Base-by-base conservation (phyloP, 1,284 basidiomycete genomes). In the Sporisorium iseilematis-ciliati region DNA sequence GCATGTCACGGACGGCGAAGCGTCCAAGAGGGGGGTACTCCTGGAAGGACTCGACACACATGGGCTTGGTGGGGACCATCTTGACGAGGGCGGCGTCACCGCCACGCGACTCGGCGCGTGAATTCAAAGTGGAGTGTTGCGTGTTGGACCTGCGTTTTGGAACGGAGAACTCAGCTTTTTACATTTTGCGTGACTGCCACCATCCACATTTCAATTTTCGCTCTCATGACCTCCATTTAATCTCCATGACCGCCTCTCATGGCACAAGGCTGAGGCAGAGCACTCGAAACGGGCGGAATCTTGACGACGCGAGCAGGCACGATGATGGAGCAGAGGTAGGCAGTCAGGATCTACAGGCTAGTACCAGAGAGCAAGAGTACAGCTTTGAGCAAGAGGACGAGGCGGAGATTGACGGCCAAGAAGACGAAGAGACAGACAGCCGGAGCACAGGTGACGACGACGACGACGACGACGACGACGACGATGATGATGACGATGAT, bases 11-110 rank as follows among this genome's bases (percentile, higher is more conserved):
- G n/a, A n/a, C n/a, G n/a, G n/a, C n/a, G n/a, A n/a, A n/a, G n/a
- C n/a, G n/a, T n/a, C n/a, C n/a, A n/a, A n/a, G n/a, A n/a, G 96
- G 82, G 33, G 96, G 96, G 90, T 98, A 99, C 88, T 94, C 93
- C 86, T 92, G 91, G 92, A 97, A 97, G 60, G 92, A 91, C 90
- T 97, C 95, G 84, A 97, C 94, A 89, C 93, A 95, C 93, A 96
- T 95, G 80, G 95, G 94, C 92, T 97, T 97, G 88, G 91, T 91
- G 81, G 95, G 95, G 81, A 97, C 88, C 86, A 97, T 93, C 89
- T 97, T 97, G 89, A 95, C 95, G 85, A 99, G 97, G 89, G 93
- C 94, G 75, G 88, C 88, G 85, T 89, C 88, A 80, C 84, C 85
- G 23, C 21, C 55, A 53, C 56, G 56, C 62, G 56, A 40, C 49